Conservation (phyloP, 805 yeast species). For the Lipomyces sp. region DNA sequence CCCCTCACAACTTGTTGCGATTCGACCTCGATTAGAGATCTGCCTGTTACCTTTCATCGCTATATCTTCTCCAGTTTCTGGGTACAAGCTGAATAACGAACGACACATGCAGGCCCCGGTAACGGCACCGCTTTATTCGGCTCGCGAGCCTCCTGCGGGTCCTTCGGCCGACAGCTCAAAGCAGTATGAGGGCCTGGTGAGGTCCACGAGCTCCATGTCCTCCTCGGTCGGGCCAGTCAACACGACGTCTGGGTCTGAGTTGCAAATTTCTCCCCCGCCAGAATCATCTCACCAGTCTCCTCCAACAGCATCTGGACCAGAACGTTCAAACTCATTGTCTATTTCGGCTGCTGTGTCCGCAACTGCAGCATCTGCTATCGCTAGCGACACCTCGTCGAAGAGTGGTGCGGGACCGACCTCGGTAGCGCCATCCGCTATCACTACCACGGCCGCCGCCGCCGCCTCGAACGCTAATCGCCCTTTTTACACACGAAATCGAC, state of each 20-base stretch:
- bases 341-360: background rate
- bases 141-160: background rate
- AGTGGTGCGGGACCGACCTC: background rate
- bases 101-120: background rate
- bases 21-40: background rate
- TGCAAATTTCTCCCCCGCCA: background rate
- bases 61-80: background rate
- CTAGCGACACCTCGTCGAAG: background rate
- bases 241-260: background rate
- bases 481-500: slow-evolving; percentile 39
- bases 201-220: background rate
- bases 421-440: background rate
- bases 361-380: background rate
- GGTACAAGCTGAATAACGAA: background rate
- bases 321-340: background rate
- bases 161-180: background rate
- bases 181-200: background rate
- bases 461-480: slow-evolving; percentile 26
- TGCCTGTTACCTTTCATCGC: background rate
- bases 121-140: slow-evolving; percentile 2
- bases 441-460: background rate
- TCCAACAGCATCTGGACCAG: background rate
- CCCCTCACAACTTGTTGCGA: background rate
- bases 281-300: background rate
- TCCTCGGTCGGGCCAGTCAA: background rate